Percentiles rank a stretch among this genome's conserved stretches.
These are phyloP conservation scores for Penicillium sp. DNA, from an alignment of 2,329 filamentous ascomycete species.

Conservation along the genomic window DNA sequence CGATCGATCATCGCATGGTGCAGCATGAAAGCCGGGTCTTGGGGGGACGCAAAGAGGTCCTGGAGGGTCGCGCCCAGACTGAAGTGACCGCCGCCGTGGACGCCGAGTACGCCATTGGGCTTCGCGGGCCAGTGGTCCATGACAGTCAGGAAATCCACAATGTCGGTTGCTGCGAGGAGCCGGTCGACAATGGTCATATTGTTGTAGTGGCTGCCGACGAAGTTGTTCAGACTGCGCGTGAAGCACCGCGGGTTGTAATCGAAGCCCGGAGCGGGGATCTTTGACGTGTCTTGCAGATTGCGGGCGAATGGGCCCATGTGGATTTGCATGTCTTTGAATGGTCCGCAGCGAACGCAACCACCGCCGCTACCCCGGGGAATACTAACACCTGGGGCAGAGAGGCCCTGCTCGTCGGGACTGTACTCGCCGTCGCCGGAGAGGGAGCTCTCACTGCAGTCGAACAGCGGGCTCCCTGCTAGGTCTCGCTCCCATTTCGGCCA, in stretches of 20 bases:
- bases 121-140: conserved; percentile 39
- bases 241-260: conserved; percentile 34
- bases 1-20: conserved; percentile 52
- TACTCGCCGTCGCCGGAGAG: conserved; percentile 50
- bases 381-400: conserved; percentile 36
- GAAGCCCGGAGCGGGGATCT: conserved; percentile 21
- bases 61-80: conserved; percentile 46
- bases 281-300: conserved; percentile 8
- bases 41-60: conserved; percentile 49
- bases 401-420: conserved; percentile 25
- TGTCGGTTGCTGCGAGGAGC: conserved; percentile 20
- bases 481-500: conserved; percentile 44
- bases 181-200: conserved; percentile 18
- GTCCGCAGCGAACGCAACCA: conserved; percentile 38
- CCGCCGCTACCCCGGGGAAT: conserved; percentile 43
- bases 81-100: conserved; percentile 51
- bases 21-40: conserved; percentile 50
- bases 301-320: conserved; percentile 30
- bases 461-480: conserved; percentile 46
- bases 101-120: conserved; percentile 33
- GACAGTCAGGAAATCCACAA: conserved; percentile 36
- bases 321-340: conserved; percentile 39
- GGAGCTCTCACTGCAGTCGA: conserved; percentile 49
- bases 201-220: conserved; percentile 29
- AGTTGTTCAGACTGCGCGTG: conserved; percentile 26